Percentiles rank a stretch among this genome's conserved stretches.
These are phyloP conservation scores for Pseudohyphozyma bogoriensis DNA, from an alignment of 768 basidiomycete genomes.

Conservation along the genomic window DNA sequence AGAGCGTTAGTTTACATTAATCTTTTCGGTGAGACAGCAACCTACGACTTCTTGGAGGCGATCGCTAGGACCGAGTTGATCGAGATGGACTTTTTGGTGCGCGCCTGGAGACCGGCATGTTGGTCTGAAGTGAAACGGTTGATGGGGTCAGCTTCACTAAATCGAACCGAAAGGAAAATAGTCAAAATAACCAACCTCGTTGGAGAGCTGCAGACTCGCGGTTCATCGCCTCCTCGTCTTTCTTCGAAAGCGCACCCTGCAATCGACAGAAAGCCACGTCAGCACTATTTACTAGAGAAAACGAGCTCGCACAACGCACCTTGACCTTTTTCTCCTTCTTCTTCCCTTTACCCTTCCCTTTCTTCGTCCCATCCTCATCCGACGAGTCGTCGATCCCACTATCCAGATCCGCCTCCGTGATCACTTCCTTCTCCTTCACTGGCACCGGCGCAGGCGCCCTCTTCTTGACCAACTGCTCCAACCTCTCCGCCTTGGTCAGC, in stretches of 20 bases:
- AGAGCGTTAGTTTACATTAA: too few relatives aligned
- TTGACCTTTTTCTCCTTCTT: constrained; percentile 1
- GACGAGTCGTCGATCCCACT: background rate
- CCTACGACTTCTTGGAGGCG: background rate
- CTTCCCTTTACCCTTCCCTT: too few relatives aligned
- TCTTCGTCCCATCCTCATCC: too few relatives aligned
- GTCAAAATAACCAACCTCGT: constrained; percentile 9
- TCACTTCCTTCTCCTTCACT: background rate
- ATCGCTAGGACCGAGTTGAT: background rate
- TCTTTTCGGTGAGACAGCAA: too few relatives aligned
- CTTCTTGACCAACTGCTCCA: background rate
- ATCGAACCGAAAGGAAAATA: background rate
- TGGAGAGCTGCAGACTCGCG: background rate
- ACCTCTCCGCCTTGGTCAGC: too few relatives aligned
- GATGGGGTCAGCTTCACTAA: background rate
- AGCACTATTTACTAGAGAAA: too few relatives aligned
- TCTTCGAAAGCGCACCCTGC: constrained; percentile 13
- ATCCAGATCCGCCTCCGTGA: background rate
- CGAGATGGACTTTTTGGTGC: background rate
- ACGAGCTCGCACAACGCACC: background rate
- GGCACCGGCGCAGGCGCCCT: background rate
- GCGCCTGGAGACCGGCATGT: constrained; percentile 6
- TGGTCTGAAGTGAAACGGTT: background rate
- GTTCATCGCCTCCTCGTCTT: constrained; percentile 17
- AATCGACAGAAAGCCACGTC: too few relatives aligned